These are phyloP conservation scores for Evernia prunastri DNA, from an alignment of 495 filamentous ascomycete genomes.

Conservation along the genomic window DNA sequence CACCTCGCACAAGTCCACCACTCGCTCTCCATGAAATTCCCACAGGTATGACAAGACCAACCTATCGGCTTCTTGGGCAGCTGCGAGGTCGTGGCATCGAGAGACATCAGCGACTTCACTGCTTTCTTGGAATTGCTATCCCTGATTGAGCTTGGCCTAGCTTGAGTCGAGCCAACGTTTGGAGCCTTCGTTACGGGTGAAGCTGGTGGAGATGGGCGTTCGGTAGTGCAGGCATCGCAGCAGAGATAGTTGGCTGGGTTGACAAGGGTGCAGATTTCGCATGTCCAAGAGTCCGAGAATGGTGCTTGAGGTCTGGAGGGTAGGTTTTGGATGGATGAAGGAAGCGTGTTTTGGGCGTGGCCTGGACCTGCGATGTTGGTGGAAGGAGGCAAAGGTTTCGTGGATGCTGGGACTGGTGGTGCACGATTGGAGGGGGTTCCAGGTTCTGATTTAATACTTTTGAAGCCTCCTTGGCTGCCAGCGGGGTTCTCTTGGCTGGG, in stretches of 20 bases:
- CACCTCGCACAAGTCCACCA: conserved; percentile 77
- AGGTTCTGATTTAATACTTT: conserved; percentile 5
- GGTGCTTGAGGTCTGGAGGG: conserved; percentile 11
- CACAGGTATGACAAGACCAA: conserved; percentile 67
- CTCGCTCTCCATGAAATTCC: conserved; percentile 57
- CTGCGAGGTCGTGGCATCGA: conserved; percentile 35
- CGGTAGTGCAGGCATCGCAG: conserved; percentile 72
- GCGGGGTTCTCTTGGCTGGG: conserved; percentile 56
- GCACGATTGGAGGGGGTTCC: conserved; percentile 2
- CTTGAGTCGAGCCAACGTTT: neutral
- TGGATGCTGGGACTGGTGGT: conserved; percentile 22
- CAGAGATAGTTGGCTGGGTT: conserved; percentile 63
- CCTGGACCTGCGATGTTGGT: conserved; percentile 10
- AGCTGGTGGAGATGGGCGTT: conserved; percentile 45
- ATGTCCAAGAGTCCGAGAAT: conserved; percentile 56
- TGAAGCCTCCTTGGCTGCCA: conserved; percentile 38
- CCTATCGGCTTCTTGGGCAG: conserved; percentile 44
- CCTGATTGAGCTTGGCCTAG: conserved; percentile 11
- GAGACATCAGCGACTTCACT: conserved; percentile 33
- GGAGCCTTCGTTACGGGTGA: conserved; percentile 6
- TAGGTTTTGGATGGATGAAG: neutral
- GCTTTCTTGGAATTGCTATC: conserved; percentile 30
- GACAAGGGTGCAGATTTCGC: conserved; percentile 72
- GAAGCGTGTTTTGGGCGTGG: conserved; percentile 16
- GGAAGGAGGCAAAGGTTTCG: conserved; percentile 21